Percentiles rank a stretch among this genome's conserved stretches.
Evolutionary conservation across 2,329 filamentous ascomycete genomes (phyloP).

Genomic region (Lachnellula willkommii): DNA sequence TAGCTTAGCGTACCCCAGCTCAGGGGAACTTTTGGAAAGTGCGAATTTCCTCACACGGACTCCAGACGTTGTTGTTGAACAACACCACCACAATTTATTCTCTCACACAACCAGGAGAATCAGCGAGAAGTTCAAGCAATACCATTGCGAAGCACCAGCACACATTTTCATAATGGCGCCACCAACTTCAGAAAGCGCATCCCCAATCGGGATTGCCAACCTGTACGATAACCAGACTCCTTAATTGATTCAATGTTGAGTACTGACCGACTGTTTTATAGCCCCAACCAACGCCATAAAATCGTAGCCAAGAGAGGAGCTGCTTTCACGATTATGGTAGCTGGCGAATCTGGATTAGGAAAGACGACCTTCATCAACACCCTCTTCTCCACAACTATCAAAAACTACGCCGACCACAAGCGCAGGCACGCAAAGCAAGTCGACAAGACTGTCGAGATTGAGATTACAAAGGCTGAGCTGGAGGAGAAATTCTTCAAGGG

Average conservation of each 20-base stretch:
- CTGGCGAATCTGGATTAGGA: conserved; percentile 95
- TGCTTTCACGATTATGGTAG: conserved; percentile 99
- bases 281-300: conserved; percentile 68
- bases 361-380: conserved; percentile 99
- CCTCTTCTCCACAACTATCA: conserved; percentile 99
- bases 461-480: conserved; percentile 98
- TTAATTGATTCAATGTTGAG: too few relatives aligned
- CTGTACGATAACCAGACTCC: conserved; percentile 30
- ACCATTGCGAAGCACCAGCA: background rate
- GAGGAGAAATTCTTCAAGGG: conserved; percentile 99
- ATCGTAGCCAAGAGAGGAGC: conserved; percentile 81
- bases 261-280: background rate
- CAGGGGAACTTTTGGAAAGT: background rate
- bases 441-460: conserved; percentile 99
- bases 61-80: background rate
- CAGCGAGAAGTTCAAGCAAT: background rate
- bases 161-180: conserved; percentile 45
- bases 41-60: conserved; percentile 9
- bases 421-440: conserved; percentile 98
- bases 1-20: background rate
- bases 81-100: background rate
- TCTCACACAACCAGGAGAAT: background rate
- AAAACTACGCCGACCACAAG: conserved; percentile 99
- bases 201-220: conserved; percentile 69
- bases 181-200: conserved; percentile 54